These are phyloP conservation scores for Backusella sp. DNA, from an alignment of 192 early-diverging fungal genomes.

Conservation along the genomic window DNA sequence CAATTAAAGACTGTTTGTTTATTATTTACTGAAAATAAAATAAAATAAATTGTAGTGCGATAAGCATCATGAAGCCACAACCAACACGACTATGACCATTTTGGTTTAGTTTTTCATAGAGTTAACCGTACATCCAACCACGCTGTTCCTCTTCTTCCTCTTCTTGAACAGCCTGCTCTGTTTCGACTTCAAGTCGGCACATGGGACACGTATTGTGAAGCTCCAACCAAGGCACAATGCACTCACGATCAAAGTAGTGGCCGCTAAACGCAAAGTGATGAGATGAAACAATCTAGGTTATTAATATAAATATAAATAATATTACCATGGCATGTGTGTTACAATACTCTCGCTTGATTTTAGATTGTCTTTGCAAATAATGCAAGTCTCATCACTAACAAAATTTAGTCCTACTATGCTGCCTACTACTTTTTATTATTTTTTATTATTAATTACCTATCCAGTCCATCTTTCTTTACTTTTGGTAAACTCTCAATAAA, in stretches of 20 bases:
- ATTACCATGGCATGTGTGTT: constrained; percentile 43
- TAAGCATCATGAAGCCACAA: background rate
- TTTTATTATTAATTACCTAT: constrained; percentile 9
- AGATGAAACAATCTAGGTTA: background rate
- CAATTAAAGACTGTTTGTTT: background rate
- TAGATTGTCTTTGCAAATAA: constrained; percentile 40
- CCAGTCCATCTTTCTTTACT: constrained; percentile 14
- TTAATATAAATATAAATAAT: background rate
- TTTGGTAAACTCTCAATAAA: constrained; percentile 33
- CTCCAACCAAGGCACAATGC: constrained; percentile 37
- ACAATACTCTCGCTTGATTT: constrained; percentile 26
- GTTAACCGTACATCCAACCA: constrained; percentile 38
- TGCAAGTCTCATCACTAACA: constrained; percentile 38
- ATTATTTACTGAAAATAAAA: background rate
- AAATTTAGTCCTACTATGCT: constrained; percentile 3
- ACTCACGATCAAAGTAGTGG: constrained; percentile 41
- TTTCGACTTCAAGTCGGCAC: constrained; percentile 36
- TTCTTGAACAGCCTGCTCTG: constrained; percentile 30
- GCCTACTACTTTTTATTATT: background rate
- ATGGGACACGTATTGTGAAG: constrained; percentile 41
- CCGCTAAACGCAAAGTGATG: constrained; percentile 21
- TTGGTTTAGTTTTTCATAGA: background rate
- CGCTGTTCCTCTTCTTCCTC: constrained; percentile 38
- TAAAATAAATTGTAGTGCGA: background rate
- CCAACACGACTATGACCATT: background rate